Evolutionary conservation across 331 rosid species (phyloP).

Genomic region (Dryas integrifolia): DNA sequence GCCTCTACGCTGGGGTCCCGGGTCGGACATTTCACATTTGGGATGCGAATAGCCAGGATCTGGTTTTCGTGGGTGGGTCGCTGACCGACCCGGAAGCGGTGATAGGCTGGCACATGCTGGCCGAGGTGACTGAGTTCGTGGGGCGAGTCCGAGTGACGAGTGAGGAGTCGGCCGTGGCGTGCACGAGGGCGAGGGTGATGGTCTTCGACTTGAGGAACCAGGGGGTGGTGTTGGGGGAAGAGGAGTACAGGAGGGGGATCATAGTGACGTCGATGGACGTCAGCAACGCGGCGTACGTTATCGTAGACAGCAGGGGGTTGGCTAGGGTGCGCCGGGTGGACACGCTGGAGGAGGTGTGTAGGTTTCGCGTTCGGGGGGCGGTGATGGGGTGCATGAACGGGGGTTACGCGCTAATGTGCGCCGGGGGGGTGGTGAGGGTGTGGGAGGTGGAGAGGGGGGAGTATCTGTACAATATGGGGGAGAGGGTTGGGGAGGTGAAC

Average conservation of each 20-base stretch:
- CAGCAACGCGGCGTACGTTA: conserved; percentile 37
- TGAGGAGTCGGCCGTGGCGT: conserved; percentile 57
- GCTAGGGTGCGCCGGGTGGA: conserved; percentile 48
- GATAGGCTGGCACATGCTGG: conserved; percentile 78
- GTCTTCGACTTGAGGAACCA: conserved; percentile 50
- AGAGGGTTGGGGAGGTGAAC: conserved; percentile 25
- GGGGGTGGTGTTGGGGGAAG: conserved; percentile 33
- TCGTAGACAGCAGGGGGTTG: conserved; percentile 41
- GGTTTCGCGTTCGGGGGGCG: conserved; percentile 31
- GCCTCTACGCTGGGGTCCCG: conserved; percentile 65
- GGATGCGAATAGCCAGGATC: conserved; percentile 44
- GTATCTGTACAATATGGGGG: conserved; percentile 14
- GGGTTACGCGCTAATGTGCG: conserved; percentile 52
- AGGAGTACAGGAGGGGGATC: conserved; percentile 32
- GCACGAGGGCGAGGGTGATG: conserved; percentile 50
- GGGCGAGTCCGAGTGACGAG: conserved; percentile 62
- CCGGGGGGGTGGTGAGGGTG: conserved; percentile 34
- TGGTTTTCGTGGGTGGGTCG: conserved; percentile 47
- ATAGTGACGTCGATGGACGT: conserved; percentile 56
- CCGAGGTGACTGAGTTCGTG: conserved; percentile 45
- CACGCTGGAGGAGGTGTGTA: conserved; percentile 43
- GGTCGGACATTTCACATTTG: conserved; percentile 72
- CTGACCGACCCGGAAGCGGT: conserved; percentile 71
- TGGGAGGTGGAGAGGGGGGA: conserved; percentile 45
- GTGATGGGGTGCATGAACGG: conserved; percentile 59